Evolutionary conservation across 257 asterid species (phyloP), one percentile per base, ranked within the genome.

Genomic region (Nicotiana tomentosiformis): DNA sequence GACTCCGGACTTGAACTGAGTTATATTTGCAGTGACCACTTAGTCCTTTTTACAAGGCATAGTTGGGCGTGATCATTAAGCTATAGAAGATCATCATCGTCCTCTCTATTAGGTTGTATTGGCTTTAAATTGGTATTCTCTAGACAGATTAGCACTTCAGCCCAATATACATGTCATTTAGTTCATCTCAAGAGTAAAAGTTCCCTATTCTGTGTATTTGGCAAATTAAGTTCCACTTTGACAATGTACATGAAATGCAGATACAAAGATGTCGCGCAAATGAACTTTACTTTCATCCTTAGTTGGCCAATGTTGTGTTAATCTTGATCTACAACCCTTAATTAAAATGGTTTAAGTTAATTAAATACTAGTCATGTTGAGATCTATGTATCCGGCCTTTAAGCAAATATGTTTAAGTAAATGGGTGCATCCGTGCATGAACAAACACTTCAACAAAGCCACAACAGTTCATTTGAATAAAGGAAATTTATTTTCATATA

Each of bases 401-500:
- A 30, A 53, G n/a, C 49, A 43, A n/a, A 10, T 18, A 79, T 0
- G 58, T 15, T 76, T 11, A 23, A 57, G 51, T 53, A 53, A 65
- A 32, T n/a, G 16, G 78, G 32, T 20, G 29, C 11, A 43, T 43
- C 49, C 3, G 11, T 43, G 49, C 5, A 77, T 14, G 60, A 67
- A 77, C 58, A 76, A 51, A 60, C 7, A 46, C 39, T 12, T 35
- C 15, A 64, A 64, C 23, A 49, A 46, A 68, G 68, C 26, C 20
- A 16, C 32, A 65, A 70, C 64, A 69, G 14, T 58, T 82, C 67
- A 61, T 74, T 49, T 74, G 62, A 74, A 74, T 49, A 49, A 69
- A 83, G n/a, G 64, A 61, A 67, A 81, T 4, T 84, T 64, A 53
- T 81, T 55, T 70, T 83, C 65, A 65, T 65, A 32, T 80, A 81